Conservation (phyloP, 202 grass and related monocot genomes). For the Hordeum pubiflorum region DNA sequence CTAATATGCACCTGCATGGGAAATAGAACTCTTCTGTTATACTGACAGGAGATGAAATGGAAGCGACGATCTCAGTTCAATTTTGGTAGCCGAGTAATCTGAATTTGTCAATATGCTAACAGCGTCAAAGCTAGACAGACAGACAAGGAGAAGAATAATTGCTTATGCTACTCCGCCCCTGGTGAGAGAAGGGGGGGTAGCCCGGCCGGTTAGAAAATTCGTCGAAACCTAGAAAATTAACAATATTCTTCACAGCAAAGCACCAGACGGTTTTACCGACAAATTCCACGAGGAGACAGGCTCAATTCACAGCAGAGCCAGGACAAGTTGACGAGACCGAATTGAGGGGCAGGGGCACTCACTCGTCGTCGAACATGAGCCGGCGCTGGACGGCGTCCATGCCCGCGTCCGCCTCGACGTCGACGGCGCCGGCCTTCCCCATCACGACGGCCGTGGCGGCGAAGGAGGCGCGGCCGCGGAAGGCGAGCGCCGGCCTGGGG, state of each 20-base stretch:
- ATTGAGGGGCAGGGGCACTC: not conserved
- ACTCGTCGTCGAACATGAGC: constrained; percentile 97
- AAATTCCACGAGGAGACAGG: not conserved
- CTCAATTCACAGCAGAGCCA: not conserved
- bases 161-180: not conserved
- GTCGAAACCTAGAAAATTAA: not conserved
- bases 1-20: constrained; percentile 72
- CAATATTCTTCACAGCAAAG: not conserved
- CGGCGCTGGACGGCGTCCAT: constrained; percentile 84
- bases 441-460: constrained; percentile 30
- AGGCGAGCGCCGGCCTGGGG: not conserved
- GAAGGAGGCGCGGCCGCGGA: constrained; percentile 14
- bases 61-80: not conserved
- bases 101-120: not conserved
- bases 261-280: not conserved
- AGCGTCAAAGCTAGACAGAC: not conserved
- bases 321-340: not conserved
- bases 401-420: constrained; percentile 41
- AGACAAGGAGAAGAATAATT: not conserved
- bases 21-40: not conserved
- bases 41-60: not conserved
- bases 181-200: not conserved
- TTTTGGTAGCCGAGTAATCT: too few relatives aligned
- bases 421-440: constrained; percentile 26
- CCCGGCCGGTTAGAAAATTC: not conserved